These are phyloP conservation scores for Aspergillus sp. DNA, from an alignment of 2,329 filamentous ascomycete genomes.

Conservation along the genomic window DNA sequence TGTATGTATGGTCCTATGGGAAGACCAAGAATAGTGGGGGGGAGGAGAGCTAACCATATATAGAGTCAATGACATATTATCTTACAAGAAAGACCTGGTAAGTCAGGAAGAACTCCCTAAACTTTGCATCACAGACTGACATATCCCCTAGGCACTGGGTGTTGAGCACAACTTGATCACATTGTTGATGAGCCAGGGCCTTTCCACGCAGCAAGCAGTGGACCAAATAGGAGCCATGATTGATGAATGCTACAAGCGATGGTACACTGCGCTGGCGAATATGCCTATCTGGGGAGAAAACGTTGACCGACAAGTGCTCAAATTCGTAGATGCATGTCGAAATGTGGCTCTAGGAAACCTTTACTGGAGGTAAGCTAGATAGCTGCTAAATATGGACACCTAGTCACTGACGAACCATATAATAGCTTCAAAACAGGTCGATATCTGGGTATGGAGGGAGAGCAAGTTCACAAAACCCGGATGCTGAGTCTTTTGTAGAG, in stretches of 20 bases:
- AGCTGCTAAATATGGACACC: background rate
- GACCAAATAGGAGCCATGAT: slow-evolving; percentile 1
- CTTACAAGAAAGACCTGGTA: too few species aligned
- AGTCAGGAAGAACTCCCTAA: too few species aligned
- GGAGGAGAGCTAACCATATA: too few species aligned
- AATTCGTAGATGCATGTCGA: slow-evolving; percentile 3
- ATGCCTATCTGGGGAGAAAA: slow-evolving; percentile 3
- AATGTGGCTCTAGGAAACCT: slow-evolving; percentile 1
- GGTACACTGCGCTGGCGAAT: slow-evolving; percentile 4
- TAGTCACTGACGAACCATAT: background rate
- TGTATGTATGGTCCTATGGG: too few species aligned
- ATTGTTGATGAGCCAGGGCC: background rate
- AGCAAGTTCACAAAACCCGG: background rate
- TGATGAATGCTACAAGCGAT: slow-evolving; percentile 3
- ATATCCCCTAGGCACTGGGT: too few species aligned
- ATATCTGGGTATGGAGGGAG: slow-evolving; percentile 1
- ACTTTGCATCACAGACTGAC: too few species aligned
- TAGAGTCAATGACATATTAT: too few species aligned
- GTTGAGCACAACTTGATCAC: background rate
- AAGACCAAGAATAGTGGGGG: too few species aligned
- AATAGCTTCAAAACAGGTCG: slow-evolving; percentile 3
- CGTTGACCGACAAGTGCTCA: slow-evolving; percentile 2
- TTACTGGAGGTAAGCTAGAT: slow-evolving; percentile 1
- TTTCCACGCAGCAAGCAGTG: background rate
- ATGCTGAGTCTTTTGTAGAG: background rate